Base-by-base conservation (phyloP, 176 grass and related monocot genomes). In the Triticum monococcum region DNA sequence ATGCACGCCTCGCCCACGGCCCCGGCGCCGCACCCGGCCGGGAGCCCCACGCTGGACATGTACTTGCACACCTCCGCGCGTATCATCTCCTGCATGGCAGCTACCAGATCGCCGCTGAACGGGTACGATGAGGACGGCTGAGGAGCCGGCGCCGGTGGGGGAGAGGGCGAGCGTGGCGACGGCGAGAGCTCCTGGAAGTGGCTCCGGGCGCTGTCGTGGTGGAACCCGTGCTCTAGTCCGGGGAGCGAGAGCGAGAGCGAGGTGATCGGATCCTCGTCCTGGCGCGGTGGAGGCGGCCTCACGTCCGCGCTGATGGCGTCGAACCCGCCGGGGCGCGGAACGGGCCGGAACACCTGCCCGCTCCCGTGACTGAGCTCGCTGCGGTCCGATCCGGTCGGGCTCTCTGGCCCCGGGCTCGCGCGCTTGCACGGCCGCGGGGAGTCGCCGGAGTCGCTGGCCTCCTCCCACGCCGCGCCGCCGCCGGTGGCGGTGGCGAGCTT, bases 41-140 rank as follows among this genome's bases (percentile, higher is more conserved):
- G 79, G 60, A 92, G 80, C 3, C 90, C 93, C 78, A 88, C 87
- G 60, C 86, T 88, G 40, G 84, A 83, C 91, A 98, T 96, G 92
- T 98, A 98, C 81, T 71, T 91, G 78, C 90, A 79, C 65, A 98
- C 96, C 84, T 98, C 96, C 28, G 70, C 72, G 9, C 95, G 92
- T 56, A 97, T 94, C 95, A 97, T 94, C 86, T 97, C 92, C 71
- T 92, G 89, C 92, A 97, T 92, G 81, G 87, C 84, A 66, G 87
- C 86, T 2, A 87, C 68, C 45, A 95, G 57, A 18, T 79, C 90
- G 43, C 69, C 87, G 77, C 82, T 86, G 81, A 92, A 79, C 46
- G 85, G 81, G 88, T 78, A 87, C 24, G 64, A 66, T 0, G 64
- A 0, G 3, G 61, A 10, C 45, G 20, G 25, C 50, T 28, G 72